Conservation (phyloP, 1,139 yeast species). For the Cylindricascospora bacillispora region DNA sequence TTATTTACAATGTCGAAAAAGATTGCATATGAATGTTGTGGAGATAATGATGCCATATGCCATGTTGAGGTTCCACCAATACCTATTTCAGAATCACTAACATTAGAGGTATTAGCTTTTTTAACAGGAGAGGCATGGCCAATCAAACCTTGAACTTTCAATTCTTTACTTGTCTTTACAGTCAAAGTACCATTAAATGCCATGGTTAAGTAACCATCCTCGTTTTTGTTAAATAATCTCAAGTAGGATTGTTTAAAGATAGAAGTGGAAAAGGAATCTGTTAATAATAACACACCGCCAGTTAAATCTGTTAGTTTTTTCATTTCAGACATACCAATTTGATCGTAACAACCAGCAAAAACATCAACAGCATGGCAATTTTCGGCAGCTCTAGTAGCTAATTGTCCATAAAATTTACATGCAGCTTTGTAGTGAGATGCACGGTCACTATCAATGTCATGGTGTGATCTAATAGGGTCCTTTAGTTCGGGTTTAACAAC, state of each 20-base stretch:
- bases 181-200: conserved; percentile 82
- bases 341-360: conserved; percentile 97
- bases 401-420: conserved; percentile 64
- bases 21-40: conserved; percentile 74
- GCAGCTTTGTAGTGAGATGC: conserved; percentile 93
- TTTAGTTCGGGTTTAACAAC: conserved; percentile 85
- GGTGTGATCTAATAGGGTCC: conserved; percentile 95
- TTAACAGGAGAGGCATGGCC: conserved; percentile 81
- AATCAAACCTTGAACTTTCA: conserved; percentile 83
- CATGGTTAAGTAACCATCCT: conserved; percentile 70
- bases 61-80: conserved; percentile 85
- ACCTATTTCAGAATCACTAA: conserved; percentile 89
- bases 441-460: conserved; percentile 80
- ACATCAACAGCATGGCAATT: conserved; percentile 86
- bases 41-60: conserved; percentile 73
- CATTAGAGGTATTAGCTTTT: conserved; percentile 47
- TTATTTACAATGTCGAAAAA: conserved; percentile 73
- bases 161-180: conserved; percentile 77
- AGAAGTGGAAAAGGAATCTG: conserved; percentile 95
- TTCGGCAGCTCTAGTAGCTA: conserved; percentile 61
- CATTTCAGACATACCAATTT: conserved; percentile 96
- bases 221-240: conserved; percentile 77
- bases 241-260: conserved; percentile 90
- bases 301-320: conserved; percentile 76
- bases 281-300: conserved; percentile 83